A percentile compares a stretch with the other conserved stretches of the same genome.
Conservation (phyloP, 106 monocot species). For the Dendrobium officinale region DNA sequence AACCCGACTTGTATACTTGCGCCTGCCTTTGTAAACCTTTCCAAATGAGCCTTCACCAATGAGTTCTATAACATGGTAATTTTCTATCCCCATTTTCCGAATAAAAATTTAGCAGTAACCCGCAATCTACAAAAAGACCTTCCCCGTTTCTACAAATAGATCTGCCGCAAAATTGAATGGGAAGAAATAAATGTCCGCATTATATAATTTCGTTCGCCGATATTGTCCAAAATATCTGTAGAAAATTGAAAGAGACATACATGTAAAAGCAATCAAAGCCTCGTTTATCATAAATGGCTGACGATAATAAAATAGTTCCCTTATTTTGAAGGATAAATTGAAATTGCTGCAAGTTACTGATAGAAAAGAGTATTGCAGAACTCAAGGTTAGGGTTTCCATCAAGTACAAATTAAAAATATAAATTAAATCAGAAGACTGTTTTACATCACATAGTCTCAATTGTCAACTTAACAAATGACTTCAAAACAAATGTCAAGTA, state of each 20-base stretch:
- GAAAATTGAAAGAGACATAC: background rate
- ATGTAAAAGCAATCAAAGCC: background rate
- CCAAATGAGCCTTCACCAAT: conserved; percentile 94
- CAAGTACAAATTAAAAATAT: background rate
- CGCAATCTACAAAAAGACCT: background rate
- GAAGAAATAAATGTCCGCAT: background rate
- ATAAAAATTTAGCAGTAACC: background rate
- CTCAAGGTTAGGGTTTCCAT: background rate
- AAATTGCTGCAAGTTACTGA: background rate
- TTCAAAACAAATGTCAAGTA: too few relatives aligned
- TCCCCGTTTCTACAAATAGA: too few relatives aligned
- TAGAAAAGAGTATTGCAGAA: background rate
- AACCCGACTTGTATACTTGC: conserved; percentile 80
- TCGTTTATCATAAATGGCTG: background rate
- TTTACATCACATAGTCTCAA: too few relatives aligned
- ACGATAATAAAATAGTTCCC: background rate
- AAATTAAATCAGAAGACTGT: too few relatives aligned
- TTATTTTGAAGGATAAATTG: background rate
- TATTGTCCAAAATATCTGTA: background rate
- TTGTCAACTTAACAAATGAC: too few relatives aligned
- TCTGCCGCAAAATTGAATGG: background rate
- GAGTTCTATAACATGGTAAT: conserved; percentile 84
- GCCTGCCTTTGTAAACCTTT: conserved; percentile 94
- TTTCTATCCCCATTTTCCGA: conserved; percentile 54
- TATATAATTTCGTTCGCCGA: background rate